Percentiles rank a stretch among this genome's conserved stretches.
Evolutionary conservation across 1,139 yeast species (phyloP).

Genomic region (Spathaspora jeffriesii): DNA sequence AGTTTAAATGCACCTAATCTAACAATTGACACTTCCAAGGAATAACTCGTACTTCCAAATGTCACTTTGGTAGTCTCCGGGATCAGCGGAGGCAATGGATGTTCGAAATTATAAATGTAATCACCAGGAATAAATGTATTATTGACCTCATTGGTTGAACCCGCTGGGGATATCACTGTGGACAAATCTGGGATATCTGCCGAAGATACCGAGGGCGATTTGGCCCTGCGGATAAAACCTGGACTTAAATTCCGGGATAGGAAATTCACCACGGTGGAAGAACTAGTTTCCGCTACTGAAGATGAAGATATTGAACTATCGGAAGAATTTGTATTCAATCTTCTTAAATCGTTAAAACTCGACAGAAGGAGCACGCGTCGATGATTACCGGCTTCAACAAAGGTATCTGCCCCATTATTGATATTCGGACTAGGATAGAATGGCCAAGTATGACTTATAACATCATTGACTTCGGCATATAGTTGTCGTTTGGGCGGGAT

Average conservation of each 20-base stretch:
- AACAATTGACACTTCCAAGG: constrained; percentile 66
- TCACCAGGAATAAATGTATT: constrained; percentile 70
- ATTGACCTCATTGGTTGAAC: constrained; percentile 16
- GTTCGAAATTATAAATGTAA: constrained; percentile 89
- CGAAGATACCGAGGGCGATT: constrained; percentile 32
- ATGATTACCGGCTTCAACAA: constrained; percentile 22
- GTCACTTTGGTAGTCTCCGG: constrained; percentile 83
- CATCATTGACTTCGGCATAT: constrained; percentile 61
- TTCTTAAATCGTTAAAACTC: constrained; percentile 3
- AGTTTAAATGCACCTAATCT: constrained; percentile 86
- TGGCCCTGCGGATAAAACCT: constrained; percentile 39
- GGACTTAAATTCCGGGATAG: constrained; percentile 30
- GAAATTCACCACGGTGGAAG: constrained; percentile 18
- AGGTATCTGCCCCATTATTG: constrained; percentile 62
- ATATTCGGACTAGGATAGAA: constrained; percentile 54
- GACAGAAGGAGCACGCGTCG: not conserved
- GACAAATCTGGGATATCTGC: constrained; percentile 18
- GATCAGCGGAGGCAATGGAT: constrained; percentile 75
- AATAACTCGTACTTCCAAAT: constrained; percentile 77
- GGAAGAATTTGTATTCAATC: constrained; percentile 5
- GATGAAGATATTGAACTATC: constrained; percentile 3
- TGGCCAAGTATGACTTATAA: constrained; percentile 90
- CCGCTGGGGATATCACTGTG: constrained; percentile 9
- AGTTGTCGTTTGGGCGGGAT: constrained; percentile 85
- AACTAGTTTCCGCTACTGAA: constrained; percentile 7